Evolutionary conservation across 2,329 filamentous ascomycete species (phyloP), one percentile per base, ranked within the genome.

Genomic region (Keithomyces neogunnii): DNA sequence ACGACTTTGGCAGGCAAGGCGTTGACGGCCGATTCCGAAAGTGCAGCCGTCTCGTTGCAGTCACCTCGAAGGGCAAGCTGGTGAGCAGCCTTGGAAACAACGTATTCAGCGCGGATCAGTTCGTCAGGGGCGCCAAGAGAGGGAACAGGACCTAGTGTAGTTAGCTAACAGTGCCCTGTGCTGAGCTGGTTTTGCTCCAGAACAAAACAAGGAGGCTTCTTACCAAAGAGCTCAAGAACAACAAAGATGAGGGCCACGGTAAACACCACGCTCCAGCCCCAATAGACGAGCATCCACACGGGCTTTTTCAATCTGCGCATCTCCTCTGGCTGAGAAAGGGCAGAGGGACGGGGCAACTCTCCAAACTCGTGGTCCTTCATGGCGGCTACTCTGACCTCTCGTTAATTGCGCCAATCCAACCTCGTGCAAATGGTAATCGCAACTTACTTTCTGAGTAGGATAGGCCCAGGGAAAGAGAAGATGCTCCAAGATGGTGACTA

Each of bases 291-390:
- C 26, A 44, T 13, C 40, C 40, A 44, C 8, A 44, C 6, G 30
- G 40, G 40, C 9, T 44, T 44, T 9, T 4, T 29, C 28, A 30
- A 9, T 44, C 40, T 29, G 26, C 40, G 40, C 6, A 30, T 10
- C 10, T 30, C 40, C 28, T 13, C 40, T 28, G 29, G 26, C 40
- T 36, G 38, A 31, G 51, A 39, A 26, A 51, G 48, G 38, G 42
- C 38, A 40, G 30, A 29, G 32, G 32, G 29, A 33, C 44, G 48
- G 42, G 39, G 30, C 26, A 48, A 40, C 33, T 56, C 51, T 44
- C 54, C 60, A 44, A 60, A 59, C 45, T 64, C 63, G 39, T 53
- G 45, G 50, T 64, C 62, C 53, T 60, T 62, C 56, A 62, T 59
- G 35, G 52, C 54, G 44, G 61, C 54, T 60, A 65, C 63, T 66